Evolutionary conservation across 129 eudicot genomes (phyloP).

Genomic region (Dittrichia graveolens): DNA sequence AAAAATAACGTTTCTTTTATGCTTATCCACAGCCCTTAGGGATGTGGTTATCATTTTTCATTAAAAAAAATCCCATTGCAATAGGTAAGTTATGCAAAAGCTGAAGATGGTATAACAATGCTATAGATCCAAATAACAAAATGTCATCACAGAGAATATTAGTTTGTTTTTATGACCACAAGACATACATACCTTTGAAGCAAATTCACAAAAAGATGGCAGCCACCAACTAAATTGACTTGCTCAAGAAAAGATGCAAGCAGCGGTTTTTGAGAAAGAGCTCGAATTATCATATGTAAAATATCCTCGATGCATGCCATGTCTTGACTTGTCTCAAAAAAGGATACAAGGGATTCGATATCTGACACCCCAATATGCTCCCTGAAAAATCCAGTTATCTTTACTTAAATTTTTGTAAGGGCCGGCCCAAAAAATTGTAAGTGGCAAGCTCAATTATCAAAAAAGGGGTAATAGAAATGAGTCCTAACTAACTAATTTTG

Average conservation of each 20-base stretch:
- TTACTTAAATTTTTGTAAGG: not conserved
- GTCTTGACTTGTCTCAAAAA: slow-evolving; percentile 83
- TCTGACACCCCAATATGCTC: slow-evolving; percentile 72
- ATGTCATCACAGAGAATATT: not conserved
- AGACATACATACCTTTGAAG: slow-evolving; percentile 63
- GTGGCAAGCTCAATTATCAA: not conserved
- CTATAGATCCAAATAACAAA: slow-evolving; percentile 13
- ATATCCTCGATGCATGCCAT: slow-evolving; percentile 92
- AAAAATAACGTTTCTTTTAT: too few relatives aligned
- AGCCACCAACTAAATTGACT: slow-evolving; percentile 77
- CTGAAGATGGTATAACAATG: not conserved
- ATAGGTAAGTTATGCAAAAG: slow-evolving; percentile 9
- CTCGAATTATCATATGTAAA: slow-evolving; percentile 89
- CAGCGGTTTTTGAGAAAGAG: slow-evolving; percentile 80
- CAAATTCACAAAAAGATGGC: slow-evolving; percentile 89
- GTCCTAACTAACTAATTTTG: not conserved
- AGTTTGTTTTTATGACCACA: slow-evolving; percentile 17
- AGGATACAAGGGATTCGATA: slow-evolving; percentile 80
- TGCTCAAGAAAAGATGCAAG: slow-evolving; percentile 87
- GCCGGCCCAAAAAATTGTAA: not conserved
- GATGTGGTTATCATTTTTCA: not conserved
- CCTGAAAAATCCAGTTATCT: slow-evolving; percentile 47
- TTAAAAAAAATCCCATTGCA: not conserved
- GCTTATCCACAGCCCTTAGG: too few relatives aligned
- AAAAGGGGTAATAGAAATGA: not conserved